A percentile compares a stretch with the other conserved stretches of the same genome.
Evolutionary conservation across 2,329 filamentous ascomycete species (phyloP).

Genomic region (Colletotrichum paranaense): DNA sequence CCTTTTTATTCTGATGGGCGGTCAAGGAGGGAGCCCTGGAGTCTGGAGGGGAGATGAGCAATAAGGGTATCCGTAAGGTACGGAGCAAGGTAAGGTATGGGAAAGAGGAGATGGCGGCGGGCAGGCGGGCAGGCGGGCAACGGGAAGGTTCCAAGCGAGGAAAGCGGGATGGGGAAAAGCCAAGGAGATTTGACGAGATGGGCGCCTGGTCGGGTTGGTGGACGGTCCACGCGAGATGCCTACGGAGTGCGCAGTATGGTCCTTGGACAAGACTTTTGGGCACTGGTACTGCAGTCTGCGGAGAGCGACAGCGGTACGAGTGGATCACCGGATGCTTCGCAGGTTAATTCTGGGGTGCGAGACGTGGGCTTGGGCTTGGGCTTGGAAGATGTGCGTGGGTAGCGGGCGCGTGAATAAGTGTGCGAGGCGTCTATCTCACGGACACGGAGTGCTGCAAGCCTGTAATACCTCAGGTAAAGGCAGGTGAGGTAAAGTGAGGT

Average conservation of each 20-base stretch:
- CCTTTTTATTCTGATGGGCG: slow-evolving; percentile 25
- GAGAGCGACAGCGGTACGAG: neutral
- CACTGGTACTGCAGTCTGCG: slow-evolving; percentile 12
- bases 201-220: slow-evolving; percentile 23
- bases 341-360: slow-evolving; percentile 11
- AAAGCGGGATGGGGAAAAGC: slow-evolving; percentile 12
- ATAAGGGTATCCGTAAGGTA: too few species aligned
- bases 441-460: too few species aligned
- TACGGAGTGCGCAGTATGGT: too few species aligned
- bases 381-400: neutral
- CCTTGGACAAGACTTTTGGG: slow-evolving; percentile 20
- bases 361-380: neutral
- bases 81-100: neutral
- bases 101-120: slow-evolving; percentile 3
- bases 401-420: neutral
- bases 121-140: neutral
- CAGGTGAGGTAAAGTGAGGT: neutral
- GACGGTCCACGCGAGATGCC: neutral
- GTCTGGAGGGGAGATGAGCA: too few species aligned
- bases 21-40: neutral
- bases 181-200: slow-evolving; percentile 22
- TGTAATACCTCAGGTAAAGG: neutral
- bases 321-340: slow-evolving; percentile 15
- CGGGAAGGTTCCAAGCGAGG: slow-evolving; percentile 25
- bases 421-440: neutral